Evolutionary conservation across 2,329 filamentous ascomycete genomes (phyloP).

Genomic region (Aspergillus pseudotamarii): DNA sequence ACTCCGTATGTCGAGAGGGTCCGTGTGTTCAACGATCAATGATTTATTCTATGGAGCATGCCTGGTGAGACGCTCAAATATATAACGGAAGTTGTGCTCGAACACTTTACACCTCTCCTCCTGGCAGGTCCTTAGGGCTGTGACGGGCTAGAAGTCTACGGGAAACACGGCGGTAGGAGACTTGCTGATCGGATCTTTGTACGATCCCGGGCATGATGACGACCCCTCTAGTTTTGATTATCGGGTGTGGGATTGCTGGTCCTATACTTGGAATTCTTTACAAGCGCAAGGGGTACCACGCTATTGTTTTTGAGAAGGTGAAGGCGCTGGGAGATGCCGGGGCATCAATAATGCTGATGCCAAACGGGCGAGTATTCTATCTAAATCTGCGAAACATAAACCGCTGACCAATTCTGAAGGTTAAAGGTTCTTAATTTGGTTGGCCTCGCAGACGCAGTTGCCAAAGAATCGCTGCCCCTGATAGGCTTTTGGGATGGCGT

Average conservation of each 20-base stretch:
- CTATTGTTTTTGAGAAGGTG: slow-evolving; percentile 11
- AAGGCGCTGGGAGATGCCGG: slow-evolving; percentile 7
- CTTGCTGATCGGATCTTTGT: not conserved
- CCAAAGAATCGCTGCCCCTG: not conserved
- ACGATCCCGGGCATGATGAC: not conserved
- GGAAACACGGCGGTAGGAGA: not conserved
- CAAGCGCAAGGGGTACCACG: slow-evolving; percentile 6
- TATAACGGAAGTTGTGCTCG: not conserved
- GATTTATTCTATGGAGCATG: not conserved
- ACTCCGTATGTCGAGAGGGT: not conserved
- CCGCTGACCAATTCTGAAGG: not conserved
- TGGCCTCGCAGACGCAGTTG: not conserved
- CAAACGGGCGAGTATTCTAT: slow-evolving; percentile 1
- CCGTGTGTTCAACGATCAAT: not conserved
- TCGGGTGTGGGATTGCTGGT: slow-evolving; percentile 10
- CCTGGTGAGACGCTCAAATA: not conserved
- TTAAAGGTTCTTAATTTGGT: slow-evolving; percentile 5
- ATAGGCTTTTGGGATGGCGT: slow-evolving; percentile 5
- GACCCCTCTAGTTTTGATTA: not conserved
- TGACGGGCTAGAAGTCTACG: not conserved
- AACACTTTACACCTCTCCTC: not conserved
- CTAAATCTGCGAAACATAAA: not conserved
- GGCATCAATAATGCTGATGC: slow-evolving; percentile 8
- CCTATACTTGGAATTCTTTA: slow-evolving; percentile 2
- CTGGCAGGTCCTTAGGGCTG: not conserved